These are phyloP conservation scores for Zygotorulaspora chibaensis DNA, from an alignment of 805 yeast genomes.

Conservation along the genomic window DNA sequence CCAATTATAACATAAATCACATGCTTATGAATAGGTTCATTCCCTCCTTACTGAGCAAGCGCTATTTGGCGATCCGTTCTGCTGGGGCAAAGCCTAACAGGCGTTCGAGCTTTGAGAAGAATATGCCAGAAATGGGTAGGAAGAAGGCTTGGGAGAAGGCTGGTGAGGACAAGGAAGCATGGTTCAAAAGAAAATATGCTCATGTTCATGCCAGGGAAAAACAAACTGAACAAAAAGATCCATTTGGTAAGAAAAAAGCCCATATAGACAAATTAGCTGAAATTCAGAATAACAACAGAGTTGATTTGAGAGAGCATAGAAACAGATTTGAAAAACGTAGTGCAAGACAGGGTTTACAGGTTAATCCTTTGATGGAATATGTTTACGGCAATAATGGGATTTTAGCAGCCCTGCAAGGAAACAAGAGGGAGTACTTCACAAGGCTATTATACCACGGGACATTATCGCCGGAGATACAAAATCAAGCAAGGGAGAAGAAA, in stretches of 20 bases:
- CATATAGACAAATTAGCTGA: conserved; percentile 15
- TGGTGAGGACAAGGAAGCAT: conserved; percentile 57
- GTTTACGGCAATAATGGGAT: conserved; percentile 76
- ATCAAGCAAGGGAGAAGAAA: conserved; percentile 41
- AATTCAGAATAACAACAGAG: conserved; percentile 2
- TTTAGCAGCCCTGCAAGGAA: conserved; percentile 57
- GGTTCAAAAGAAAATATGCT: conserved; percentile 58
- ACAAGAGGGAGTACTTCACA: conserved; percentile 50
- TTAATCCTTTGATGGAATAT: conserved; percentile 57
- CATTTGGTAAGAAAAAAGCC: conserved; percentile 18
- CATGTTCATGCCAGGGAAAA: conserved; percentile 57
- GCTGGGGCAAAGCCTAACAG: conserved; percentile 1
- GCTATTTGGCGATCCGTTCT: conserved; percentile 7
- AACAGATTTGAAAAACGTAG: conserved; percentile 9
- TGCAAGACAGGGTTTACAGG: conserved; percentile 18
- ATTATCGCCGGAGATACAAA: conserved; percentile 40
- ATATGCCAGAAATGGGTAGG: conserved; percentile 38
- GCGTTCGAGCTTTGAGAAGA: conserved; percentile 36
- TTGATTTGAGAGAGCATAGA: conserved; percentile 9
- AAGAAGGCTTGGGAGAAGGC: conserved; percentile 64
- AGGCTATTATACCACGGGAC: conserved; percentile 47
- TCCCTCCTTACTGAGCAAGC: background rate
- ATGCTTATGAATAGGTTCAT: conserved; percentile 1
- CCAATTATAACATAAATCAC: background rate
- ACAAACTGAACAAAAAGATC: conserved; percentile 14